These are phyloP conservation scores for Talaromyces atroroseus DNA, from an alignment of 2,329 filamentous ascomycete species.

Conservation along the genomic window DNA sequence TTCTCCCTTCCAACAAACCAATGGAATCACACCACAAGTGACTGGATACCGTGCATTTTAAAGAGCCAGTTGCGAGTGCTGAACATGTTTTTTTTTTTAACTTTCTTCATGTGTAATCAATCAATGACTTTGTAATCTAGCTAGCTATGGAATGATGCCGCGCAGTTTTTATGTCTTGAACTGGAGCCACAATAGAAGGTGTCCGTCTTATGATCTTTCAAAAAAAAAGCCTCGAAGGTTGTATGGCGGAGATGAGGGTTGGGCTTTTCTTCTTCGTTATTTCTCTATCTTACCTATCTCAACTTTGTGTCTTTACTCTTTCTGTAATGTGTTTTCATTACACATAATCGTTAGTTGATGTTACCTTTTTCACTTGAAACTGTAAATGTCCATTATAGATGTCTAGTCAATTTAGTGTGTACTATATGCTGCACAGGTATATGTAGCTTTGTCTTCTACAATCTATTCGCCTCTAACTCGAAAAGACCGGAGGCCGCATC, in stretches of 20 bases:
- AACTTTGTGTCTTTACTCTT: background rate
- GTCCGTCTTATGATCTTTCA: background rate
- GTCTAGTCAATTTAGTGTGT: background rate
- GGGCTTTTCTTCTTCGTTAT: background rate
- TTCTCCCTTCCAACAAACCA: conserved; percentile 69
- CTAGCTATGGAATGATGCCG: conserved; percentile 13
- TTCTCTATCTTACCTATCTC: background rate
- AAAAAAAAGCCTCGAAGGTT: background rate
- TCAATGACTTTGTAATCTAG: conserved; percentile 15
- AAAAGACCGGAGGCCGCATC: too few relatives aligned
- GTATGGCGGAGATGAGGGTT: background rate
- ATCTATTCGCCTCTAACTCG: too few relatives aligned
- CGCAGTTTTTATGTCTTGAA: conserved; percentile 5
- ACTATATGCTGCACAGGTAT: background rate
- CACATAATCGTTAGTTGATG: background rate
- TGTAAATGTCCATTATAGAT: background rate
- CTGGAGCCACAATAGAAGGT: background rate
- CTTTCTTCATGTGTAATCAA: conserved; percentile 12
- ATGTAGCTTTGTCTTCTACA: too few relatives aligned
- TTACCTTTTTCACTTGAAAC: background rate
- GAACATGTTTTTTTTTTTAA: conserved; percentile 5
- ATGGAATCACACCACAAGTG: conserved; percentile 82
- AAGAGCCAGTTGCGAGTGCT: conserved; percentile 15
- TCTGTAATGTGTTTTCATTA: background rate
- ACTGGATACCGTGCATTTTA: conserved; percentile 66